Base-by-base conservation (phyloP, 495 filamentous ascomycete genomes). In the Tuber umbilicatum region DNA sequence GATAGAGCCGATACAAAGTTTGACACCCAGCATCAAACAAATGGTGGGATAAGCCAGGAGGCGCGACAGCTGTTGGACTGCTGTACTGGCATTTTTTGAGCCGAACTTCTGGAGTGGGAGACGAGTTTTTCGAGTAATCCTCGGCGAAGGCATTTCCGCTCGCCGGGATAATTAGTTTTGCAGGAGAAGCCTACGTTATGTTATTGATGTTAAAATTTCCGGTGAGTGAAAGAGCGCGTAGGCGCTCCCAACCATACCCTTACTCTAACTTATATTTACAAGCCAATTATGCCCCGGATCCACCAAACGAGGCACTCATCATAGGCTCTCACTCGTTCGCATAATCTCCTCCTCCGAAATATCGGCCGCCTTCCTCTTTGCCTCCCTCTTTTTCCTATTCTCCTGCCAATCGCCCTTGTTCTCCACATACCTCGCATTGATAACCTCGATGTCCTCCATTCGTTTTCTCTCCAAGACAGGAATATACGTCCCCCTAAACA, bases 401-500 rank as follows among this genome's bases (percentile, higher is more conserved):
- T 88, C 87, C 73, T 70, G 79, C 86, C 64, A 85, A 47, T 80
- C 69, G 42, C 92, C 91, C 84, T 92, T 95, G 74, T 85, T 87
- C 77, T 87, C 86, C 55, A 91, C 89, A 85, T 91, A 97, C 79
- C 87, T 89, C 74, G 91, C 90, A 84, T 97, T 97, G 38, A 91
- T 86, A 68, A 90, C 89, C 74, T 91, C 89, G 41, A 91, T 88
- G 17, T 85, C 80, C 31, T 92, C 89, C 83, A 90, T 86, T 78
- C 86, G 85, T 55, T 83, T 82, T 82, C 89, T 90, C 79, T 92
- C 83, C 84, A 93, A 81, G 50, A 99, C 83, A 0, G 91, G 90
- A 1, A 88, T 82, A 84, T 97, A 97, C 41, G 79, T 86, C 0
- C 94, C 94, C 31, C 85, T 86, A 39, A 86, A 76, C 70, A 86